These are phyloP conservation scores for Sugiyamaella japonica DNA, from an alignment of 1,139 yeast species.

Conservation along the genomic window DNA sequence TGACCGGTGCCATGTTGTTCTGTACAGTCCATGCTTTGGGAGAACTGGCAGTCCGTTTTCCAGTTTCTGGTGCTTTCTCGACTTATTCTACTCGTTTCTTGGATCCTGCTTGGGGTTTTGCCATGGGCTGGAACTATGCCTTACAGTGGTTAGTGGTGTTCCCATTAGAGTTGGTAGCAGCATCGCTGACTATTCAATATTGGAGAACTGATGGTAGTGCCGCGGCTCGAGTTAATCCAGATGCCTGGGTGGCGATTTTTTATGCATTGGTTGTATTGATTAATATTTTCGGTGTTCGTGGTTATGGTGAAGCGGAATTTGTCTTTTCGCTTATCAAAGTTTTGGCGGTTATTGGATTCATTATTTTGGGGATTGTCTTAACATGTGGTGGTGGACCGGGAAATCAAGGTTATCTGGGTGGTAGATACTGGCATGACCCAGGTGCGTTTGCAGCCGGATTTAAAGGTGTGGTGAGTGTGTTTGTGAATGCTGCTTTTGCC, in stretches of 20 bases:
- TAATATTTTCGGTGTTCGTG: conserved; percentile 66
- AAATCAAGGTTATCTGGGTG: conserved; percentile 63
- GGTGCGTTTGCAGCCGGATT: conserved; percentile 65
- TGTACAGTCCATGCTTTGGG: conserved; percentile 83
- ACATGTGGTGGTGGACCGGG: conserved; percentile 70
- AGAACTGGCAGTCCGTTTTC: conserved; percentile 79
- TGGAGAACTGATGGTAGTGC: conserved; percentile 61
- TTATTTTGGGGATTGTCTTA: conserved; percentile 59
- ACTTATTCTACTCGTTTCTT: conserved; percentile 68
- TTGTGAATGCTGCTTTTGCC: conserved; percentile 84
- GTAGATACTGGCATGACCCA: conserved; percentile 58
- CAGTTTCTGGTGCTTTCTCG: conserved; percentile 77
- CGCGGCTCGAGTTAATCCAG: conserved; percentile 62
- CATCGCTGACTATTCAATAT: conserved; percentile 65
- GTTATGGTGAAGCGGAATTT: conserved; percentile 72
- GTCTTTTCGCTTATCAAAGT: conserved; percentile 57
- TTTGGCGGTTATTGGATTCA: conserved; percentile 62
- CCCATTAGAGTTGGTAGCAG: conserved; percentile 76
- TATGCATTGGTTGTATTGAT: conserved; percentile 55
- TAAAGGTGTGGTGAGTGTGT: conserved; percentile 79
- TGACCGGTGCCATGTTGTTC: conserved; percentile 69
- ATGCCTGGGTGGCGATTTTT: conserved; percentile 65
- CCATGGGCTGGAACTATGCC: conserved; percentile 81
- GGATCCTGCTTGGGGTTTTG: conserved; percentile 78
- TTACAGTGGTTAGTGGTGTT: conserved; percentile 73